phyloP scores from a whole-genome alignment of 257 asterid genomes.

The Fraxinus excelsior region DNA sequence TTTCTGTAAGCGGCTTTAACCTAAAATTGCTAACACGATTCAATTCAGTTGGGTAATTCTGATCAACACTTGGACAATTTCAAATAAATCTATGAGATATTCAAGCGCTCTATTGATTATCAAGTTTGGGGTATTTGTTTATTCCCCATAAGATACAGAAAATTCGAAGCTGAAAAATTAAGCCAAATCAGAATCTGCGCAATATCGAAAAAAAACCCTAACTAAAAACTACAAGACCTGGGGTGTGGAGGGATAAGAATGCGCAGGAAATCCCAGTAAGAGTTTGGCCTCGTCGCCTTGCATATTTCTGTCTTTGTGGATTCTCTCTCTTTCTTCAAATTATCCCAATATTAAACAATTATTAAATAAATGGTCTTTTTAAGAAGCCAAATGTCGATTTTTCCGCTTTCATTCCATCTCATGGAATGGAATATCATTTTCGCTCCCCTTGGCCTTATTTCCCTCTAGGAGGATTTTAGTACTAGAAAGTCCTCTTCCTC shows the following conservation, averaged over 20 bases:
- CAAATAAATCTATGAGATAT: background rate
- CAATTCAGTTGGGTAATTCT: background rate
- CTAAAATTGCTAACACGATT: constrained; percentile 26
- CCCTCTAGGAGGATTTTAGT: too few relatives aligned
- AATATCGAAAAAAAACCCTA: background rate
- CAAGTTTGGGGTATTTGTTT: background rate
- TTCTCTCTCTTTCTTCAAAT: background rate
- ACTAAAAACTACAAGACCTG: constrained; percentile 20
- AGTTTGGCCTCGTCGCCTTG: constrained; percentile 29
- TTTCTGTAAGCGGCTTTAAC: constrained; percentile 69
- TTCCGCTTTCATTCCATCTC: too few relatives aligned
- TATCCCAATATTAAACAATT: too few relatives aligned
- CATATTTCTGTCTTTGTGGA: constrained; percentile 13
- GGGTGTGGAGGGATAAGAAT: constrained; percentile 24
- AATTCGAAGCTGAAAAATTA: background rate
- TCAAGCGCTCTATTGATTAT: background rate
- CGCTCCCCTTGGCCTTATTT: too few relatives aligned
- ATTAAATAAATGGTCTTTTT: too few relatives aligned
- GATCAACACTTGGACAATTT: background rate
- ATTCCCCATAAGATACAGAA: background rate
- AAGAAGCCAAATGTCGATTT: too few relatives aligned
- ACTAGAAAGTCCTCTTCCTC: too few relatives aligned
- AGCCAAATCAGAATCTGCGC: background rate
- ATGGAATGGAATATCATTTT: too few relatives aligned
- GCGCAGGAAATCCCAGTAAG: constrained; percentile 34